Conservation (phyloP, 2,329 filamentous ascomycete species). For the Aspergillus sp. region DNA sequence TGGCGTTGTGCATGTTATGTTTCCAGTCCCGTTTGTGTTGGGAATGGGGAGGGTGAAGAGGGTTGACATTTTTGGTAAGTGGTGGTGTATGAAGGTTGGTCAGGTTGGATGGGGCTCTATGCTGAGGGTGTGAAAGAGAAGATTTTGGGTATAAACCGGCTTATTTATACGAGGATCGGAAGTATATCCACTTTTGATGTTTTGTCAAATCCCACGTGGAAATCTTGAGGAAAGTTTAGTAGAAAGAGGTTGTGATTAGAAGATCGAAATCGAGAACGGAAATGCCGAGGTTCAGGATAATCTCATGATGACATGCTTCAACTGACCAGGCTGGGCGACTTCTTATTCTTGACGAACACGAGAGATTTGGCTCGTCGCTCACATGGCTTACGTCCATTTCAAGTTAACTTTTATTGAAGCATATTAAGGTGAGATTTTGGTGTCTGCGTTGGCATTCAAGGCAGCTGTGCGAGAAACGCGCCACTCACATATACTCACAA, state of each 20-base stretch:
- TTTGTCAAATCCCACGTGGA: background rate
- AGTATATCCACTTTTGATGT: background rate
- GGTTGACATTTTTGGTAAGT: constrained; percentile 23
- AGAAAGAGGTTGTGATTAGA: background rate
- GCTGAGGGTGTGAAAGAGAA: too few relatives aligned
- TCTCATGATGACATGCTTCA: constrained; percentile 2
- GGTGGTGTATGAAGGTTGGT: background rate
- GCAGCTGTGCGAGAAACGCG: background rate
- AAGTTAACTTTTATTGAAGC: background rate
- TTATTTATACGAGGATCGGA: background rate
- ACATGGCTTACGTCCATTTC: background rate
- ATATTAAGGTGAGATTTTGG: background rate
- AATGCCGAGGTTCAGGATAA: constrained; percentile 8
- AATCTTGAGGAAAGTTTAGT: background rate
- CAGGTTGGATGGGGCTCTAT: background rate
- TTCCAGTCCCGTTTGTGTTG: constrained; percentile 54
- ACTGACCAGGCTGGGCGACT: background rate
- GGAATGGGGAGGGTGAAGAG: constrained; percentile 66
- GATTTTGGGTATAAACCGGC: too few relatives aligned
- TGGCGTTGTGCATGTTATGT: constrained; percentile 66
- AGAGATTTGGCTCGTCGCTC: background rate
- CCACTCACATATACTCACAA: background rate
- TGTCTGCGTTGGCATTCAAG: background rate
- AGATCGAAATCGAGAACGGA: background rate
- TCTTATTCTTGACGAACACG: background rate